phyloP scores from a whole-genome alignment of 768 basidiomycete species.

The Phanerochaete sordida region DNA sequence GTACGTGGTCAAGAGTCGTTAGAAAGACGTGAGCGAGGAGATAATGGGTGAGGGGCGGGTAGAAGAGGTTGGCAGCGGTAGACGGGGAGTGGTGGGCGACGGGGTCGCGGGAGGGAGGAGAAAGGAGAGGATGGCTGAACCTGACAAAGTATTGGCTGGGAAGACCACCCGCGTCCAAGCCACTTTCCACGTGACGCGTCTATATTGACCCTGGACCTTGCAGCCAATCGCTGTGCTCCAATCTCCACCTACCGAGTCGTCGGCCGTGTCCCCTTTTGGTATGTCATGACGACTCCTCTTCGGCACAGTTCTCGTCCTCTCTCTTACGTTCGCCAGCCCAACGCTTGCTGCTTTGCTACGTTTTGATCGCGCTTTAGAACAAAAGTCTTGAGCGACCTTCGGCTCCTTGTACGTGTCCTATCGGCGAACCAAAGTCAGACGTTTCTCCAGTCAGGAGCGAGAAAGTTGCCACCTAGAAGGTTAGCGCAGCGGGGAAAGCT shows the following conservation, averaged over 20 bases:
- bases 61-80: not conserved
- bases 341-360: not conserved
- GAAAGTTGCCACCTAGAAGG: not conserved
- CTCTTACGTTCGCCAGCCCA: not conserved
- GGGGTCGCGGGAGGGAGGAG: not conserved
- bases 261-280: not conserved
- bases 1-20: not conserved
- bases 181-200: not conserved
- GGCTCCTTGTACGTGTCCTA: no score
- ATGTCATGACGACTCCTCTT: no score
- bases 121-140: not conserved
- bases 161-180: conserved; percentile 10
- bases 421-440: not conserved
- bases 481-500: not conserved
- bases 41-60: not conserved
- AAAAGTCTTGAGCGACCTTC: no score
- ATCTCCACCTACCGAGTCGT: not conserved
- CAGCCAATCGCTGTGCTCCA: not conserved
- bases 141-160: conserved; percentile 4
- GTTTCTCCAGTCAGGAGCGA: not conserved
- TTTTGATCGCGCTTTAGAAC: no score
- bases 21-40: not conserved
- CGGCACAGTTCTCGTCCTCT: not conserved
- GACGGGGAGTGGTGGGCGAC: not conserved
- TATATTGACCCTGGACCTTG: not conserved